These are phyloP conservation scores for Candida boleticola DNA, from an alignment of 805 yeast species.

Conservation along the genomic window DNA sequence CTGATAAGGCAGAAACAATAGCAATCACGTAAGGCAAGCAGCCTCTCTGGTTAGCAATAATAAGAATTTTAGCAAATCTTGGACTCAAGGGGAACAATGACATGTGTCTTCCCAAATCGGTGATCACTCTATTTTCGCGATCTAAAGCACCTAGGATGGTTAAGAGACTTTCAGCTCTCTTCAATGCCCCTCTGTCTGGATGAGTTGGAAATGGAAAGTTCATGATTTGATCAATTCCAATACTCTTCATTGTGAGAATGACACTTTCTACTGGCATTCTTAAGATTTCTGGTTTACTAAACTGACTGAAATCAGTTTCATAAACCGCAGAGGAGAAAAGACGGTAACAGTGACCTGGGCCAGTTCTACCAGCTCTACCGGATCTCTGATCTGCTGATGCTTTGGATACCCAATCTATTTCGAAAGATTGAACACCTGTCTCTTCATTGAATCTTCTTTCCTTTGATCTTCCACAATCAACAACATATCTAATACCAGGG, in stretches of 20 bases:
- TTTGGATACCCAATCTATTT: slow-evolving; percentile 87
- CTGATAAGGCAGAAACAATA: slow-evolving; percentile 86
- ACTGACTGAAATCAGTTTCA: slow-evolving; percentile 80
- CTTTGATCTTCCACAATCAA: slow-evolving; percentile 92
- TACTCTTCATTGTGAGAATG: slow-evolving; percentile 92
- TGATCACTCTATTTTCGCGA: slow-evolving; percentile 49
- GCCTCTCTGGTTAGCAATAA: slow-evolving; percentile 81
- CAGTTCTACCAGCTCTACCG: slow-evolving; percentile 98
- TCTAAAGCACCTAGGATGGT: slow-evolving; percentile 77
- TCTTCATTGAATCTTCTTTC: slow-evolving; percentile 80
- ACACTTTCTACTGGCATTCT: slow-evolving; percentile 97
- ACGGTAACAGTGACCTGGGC: slow-evolving; percentile 97
- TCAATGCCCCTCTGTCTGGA: slow-evolving; percentile 62
- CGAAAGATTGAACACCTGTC: slow-evolving; percentile 90
- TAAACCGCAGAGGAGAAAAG: slow-evolving; percentile 90
- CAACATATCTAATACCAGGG: slow-evolving; percentile 91
- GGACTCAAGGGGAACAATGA: slow-evolving; percentile 92
- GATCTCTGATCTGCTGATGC: slow-evolving; percentile 95
- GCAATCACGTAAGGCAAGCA: slow-evolving; percentile 90
- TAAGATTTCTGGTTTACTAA: slow-evolving; percentile 84
- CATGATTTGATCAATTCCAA: slow-evolving; percentile 88
- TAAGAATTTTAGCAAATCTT: slow-evolving; percentile 83
- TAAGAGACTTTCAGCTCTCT: slow-evolving; percentile 65
- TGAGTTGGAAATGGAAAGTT: slow-evolving; percentile 98
- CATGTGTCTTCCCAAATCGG: slow-evolving; percentile 83